Conservation (phyloP, 768 basidiomycete genomes). For the Boletus sensibilis region DNA sequence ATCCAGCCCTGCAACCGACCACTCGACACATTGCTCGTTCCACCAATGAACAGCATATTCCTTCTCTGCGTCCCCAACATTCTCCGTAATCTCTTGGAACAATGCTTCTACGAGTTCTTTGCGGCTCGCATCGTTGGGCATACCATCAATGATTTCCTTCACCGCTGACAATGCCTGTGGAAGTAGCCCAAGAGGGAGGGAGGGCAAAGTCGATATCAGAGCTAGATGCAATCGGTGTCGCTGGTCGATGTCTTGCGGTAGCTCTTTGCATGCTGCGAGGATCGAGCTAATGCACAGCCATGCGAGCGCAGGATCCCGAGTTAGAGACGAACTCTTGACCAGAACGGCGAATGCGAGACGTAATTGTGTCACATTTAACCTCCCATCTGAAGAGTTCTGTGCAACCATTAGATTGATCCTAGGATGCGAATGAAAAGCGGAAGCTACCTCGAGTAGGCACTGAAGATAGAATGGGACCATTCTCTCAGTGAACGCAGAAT, state of each 20-base stretch:
- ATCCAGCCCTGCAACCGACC: constrained; percentile 12
- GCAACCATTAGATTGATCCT: background rate
- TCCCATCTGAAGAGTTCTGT: constrained; percentile 64
- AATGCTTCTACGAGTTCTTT: constrained; percentile 55
- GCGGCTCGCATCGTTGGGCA: constrained; percentile 32
- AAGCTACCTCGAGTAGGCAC: constrained; percentile 66
- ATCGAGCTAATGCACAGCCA: constrained; percentile 68
- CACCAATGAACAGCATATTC: constrained; percentile 71
- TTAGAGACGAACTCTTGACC: constrained; percentile 54
- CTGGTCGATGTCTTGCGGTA: constrained; percentile 20
- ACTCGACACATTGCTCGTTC: constrained; percentile 45
- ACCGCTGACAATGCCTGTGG: constrained; percentile 53
- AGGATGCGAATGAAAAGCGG: background rate
- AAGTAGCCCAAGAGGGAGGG: constrained; percentile 58
- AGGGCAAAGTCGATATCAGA: constrained; percentile 63
- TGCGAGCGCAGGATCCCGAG: constrained; percentile 48
- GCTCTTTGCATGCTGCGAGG: constrained; percentile 43
- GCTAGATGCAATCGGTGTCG: constrained; percentile 60
- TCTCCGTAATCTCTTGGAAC: constrained; percentile 62
- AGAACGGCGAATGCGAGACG: constrained; percentile 74
- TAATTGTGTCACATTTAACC: constrained; percentile 63
- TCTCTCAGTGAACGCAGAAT: constrained; percentile 45
- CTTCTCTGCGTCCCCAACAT: constrained; percentile 68
- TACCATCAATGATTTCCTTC: constrained; percentile 28
- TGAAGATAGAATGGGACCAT: constrained; percentile 74